Evolutionary conservation across 805 yeast genomes (phyloP), one percentile per base, ranked within the genome.

Genomic region (Blastobotrys attinorum): DNA sequence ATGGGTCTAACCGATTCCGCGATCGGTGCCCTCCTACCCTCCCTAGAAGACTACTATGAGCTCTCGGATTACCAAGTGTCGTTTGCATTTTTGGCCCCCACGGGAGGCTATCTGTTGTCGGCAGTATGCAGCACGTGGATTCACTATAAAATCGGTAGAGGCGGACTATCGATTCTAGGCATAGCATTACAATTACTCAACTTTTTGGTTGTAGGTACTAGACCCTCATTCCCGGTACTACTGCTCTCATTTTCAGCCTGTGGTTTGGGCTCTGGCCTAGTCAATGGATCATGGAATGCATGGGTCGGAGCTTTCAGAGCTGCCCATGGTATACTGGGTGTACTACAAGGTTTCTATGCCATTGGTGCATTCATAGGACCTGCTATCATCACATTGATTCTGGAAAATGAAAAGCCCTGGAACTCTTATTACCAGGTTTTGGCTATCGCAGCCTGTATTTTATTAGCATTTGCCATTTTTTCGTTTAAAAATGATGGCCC

Each of bases 321-420:
- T 48, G 71, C 76, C 39, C 77, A 83, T 37, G 74, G 71, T 37
- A 67, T 75, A 45, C 68, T 81, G 61, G 83, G 88, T 1, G 61
- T 68, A 21, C 65, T 74, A 43, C 90, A 83, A 62, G 88, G 85
- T 0, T 55, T 68, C 15, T 83, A 82, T 58, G 92, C 90, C 0
- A 52, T 77, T 2, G 87, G 88, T 2, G 84, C 87, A 1, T 77
- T 83, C 41, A 50, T 78, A 1, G 73, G 86, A 1, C 89, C 92
- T 2, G 71, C 83, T 15, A 55, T 80, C 20, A 79, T 81, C 2
- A 74, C 86, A 0, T 56, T 68, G 1, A 64, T 79, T 69, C 69
- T 75, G 16, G 64, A 70, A 41, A 48, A 55, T 0, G 77, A 76
- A 3, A 56, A 70, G 15, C 51, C 55, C 39, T 80, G 86, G 86